phyloP scores from a whole-genome alignment of 1,139 yeast species.

The Hansenula anomala region DNA sequence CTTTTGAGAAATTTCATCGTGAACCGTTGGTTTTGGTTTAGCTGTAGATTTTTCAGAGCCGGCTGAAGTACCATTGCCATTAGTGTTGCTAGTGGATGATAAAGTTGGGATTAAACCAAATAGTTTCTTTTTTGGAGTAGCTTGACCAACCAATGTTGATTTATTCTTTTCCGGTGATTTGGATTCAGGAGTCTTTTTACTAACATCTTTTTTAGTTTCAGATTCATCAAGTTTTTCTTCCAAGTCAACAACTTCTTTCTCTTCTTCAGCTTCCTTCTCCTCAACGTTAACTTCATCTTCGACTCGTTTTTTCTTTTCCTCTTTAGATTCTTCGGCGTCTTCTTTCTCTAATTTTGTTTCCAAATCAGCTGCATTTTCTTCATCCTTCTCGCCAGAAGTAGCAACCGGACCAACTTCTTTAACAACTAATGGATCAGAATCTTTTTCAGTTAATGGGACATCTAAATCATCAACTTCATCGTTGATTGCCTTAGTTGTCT shows the following conservation, averaged over 20 bases:
- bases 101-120: slow-evolving; percentile 7
- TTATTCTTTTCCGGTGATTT: neutral
- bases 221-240: neutral
- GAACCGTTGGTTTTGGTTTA: slow-evolving; percentile 12
- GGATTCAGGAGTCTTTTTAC: no score
- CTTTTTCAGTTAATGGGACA: neutral
- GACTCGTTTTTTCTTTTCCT: neutral
- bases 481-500: no score
- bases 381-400: neutral
- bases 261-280: neutral
- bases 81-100: neutral
- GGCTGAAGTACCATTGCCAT: neutral
- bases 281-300: neutral
- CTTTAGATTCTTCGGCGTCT: neutral
- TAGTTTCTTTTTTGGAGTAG: slow-evolving; percentile 6
- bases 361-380: neutral
- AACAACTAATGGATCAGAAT: neutral
- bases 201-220: neutral
- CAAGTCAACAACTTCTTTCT: neutral
- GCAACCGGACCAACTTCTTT: neutral
- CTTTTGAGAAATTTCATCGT: slow-evolving; percentile 15
- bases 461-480: neutral
- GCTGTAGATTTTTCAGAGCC: neutral
- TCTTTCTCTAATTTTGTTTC: slow-evolving; percentile 1
- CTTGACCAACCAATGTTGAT: neutral